These are phyloP conservation scores for Flaveria floridana DNA, from an alignment of 140 eudicot species.

Conservation along the genomic window DNA sequence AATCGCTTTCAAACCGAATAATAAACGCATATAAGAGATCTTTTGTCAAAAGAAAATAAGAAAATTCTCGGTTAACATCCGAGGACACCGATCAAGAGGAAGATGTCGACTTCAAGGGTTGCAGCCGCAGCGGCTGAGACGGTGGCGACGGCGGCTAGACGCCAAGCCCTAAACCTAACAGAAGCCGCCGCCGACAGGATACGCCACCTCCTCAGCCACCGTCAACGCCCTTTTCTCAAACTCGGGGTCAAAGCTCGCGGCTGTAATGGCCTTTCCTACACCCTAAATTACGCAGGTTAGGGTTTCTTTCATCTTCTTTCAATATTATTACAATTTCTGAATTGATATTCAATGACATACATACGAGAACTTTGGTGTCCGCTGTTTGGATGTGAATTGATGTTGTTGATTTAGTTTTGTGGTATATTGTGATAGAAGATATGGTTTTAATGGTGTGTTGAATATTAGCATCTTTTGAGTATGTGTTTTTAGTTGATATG, in stretches of 20 bases:
- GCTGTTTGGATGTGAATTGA: background rate
- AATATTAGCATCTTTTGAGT: background rate
- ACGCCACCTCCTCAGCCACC: constrained; percentile 68
- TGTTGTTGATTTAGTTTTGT: background rate
- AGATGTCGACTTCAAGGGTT: constrained; percentile 30
- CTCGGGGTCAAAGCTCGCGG: constrained; percentile 99
- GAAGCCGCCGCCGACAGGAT: constrained; percentile 82
- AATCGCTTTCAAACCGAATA: too few relatives aligned
- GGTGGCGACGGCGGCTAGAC: constrained; percentile 44
- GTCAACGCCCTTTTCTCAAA: constrained; percentile 80
- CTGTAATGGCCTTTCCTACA: constrained; percentile 92
- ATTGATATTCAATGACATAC: too few relatives aligned
- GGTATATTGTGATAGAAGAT: background rate
- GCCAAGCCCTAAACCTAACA: constrained; percentile 70
- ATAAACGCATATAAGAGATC: background rate
- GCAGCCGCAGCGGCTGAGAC: constrained; percentile 44
- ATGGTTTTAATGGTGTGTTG: background rate
- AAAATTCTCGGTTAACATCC: background rate
- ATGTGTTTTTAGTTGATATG: background rate
- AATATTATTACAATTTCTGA: too few relatives aligned
- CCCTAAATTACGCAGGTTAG: constrained; percentile 94
- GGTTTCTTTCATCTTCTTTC: background rate
- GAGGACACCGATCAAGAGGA: constrained; percentile 3
- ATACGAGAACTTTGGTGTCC: too few relatives aligned
- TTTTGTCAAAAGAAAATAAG: background rate